Evolutionary conservation across 2,329 filamentous ascomycete genomes (phyloP).

Genomic region (Colletotrichum simmondsii): DNA sequence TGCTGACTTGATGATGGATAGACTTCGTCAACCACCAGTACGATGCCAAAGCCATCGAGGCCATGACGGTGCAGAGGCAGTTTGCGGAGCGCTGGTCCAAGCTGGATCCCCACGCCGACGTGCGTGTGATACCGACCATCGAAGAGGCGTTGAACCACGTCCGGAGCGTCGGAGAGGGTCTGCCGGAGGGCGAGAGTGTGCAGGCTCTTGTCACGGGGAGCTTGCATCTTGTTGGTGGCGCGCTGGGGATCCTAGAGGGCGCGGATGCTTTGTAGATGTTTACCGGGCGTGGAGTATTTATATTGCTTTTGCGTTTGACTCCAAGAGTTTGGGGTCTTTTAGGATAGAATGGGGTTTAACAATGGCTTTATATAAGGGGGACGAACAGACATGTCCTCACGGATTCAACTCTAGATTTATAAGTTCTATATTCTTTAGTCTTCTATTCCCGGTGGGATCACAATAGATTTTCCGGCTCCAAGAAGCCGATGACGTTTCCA

Average conservation of each 20-base stretch:
- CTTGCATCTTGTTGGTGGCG: conserved; percentile 83
- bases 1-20: conserved; percentile 33
- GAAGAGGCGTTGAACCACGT: conserved; percentile 61
- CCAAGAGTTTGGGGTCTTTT: neutral
- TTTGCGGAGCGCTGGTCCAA: conserved; percentile 63
- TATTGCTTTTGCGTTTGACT: too few relatives aligned
- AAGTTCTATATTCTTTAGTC: neutral
- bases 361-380: neutral
- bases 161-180: conserved; percentile 35
- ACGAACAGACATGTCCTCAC: conserved; percentile 1
- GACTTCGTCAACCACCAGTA: conserved; percentile 69
- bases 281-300: neutral
- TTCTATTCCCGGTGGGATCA: neutral
- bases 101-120: conserved; percentile 57
- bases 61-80: conserved; percentile 62
- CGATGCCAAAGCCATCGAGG: conserved; percentile 61
- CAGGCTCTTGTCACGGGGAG: conserved; percentile 80
- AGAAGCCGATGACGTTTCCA: conserved; percentile 62
- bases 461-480: conserved; percentile 46
- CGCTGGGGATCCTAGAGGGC: conserved; percentile 55
- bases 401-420: conserved; percentile 21
- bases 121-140: conserved; percentile 62
- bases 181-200: conserved; percentile 47
- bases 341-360: neutral
- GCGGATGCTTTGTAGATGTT: conserved; percentile 26